These are phyloP conservation scores for Wickerhamiella qilinensis DNA, from an alignment of 805 yeast species.

Conservation along the genomic window DNA sequence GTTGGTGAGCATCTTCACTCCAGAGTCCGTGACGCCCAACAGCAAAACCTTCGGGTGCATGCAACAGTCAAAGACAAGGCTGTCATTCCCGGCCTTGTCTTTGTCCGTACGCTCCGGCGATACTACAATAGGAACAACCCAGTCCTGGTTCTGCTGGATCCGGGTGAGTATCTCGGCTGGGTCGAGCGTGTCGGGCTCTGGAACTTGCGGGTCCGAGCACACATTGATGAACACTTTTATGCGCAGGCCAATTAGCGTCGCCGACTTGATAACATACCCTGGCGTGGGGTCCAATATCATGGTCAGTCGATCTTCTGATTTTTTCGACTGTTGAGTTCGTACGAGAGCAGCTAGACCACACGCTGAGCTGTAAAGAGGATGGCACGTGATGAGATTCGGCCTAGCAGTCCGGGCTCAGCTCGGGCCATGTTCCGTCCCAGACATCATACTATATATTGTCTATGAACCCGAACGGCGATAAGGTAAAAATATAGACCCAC, in stretches of 20 bases:
- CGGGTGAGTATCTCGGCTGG: conserved; percentile 35
- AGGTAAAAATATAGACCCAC: too few species aligned
- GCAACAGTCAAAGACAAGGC: conserved; percentile 67
- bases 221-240: conserved; percentile 67
- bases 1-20: conserved; percentile 46
- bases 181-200: conserved; percentile 33
- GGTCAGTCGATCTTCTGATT: too few species aligned
- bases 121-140: conserved; percentile 76
- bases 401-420: too few species aligned
- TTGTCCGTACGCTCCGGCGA: conserved; percentile 35
- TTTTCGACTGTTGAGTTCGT: too few species aligned
- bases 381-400: too few species aligned
- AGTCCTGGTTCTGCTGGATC: conserved; percentile 47
- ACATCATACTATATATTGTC: too few species aligned
- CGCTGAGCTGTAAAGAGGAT: too few species aligned
- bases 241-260: conserved; percentile 17
- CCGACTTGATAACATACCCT: conserved; percentile 41
- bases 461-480: too few species aligned
- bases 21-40: conserved; percentile 43
- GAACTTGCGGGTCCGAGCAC: conserved; percentile 50
- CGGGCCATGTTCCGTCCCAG: too few species aligned
- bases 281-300: conserved; percentile 36
- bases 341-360: too few species aligned
- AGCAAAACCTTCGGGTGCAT: conserved; percentile 45
- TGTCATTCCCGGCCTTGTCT: conserved; percentile 50